phyloP scores from a whole-genome alignment of 371 early-diverging fungal species.

The Mortierella sp. region DNA sequence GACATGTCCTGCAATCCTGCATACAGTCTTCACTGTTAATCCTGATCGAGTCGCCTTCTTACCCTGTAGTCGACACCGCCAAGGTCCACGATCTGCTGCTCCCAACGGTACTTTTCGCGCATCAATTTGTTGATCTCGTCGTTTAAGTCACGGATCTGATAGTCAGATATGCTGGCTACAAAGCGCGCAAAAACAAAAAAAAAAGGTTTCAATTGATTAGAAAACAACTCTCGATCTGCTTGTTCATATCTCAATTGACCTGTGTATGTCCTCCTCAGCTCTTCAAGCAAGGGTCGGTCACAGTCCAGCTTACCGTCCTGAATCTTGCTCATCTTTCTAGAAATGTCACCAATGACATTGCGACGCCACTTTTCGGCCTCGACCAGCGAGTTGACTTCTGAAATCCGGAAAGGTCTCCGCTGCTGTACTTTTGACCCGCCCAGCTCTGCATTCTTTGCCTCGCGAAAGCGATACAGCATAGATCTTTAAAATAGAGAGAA shows the following conservation, averaged over 20 bases:
- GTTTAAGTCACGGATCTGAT: constrained; percentile 94
- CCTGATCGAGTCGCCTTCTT: constrained; percentile 32
- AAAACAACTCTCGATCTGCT: neutral
- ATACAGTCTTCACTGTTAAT: too few species aligned
- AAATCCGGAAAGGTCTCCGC: constrained; percentile 83
- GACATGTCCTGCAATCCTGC: neutral
- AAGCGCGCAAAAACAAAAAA: neutral
- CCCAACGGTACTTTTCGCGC: constrained; percentile 95
- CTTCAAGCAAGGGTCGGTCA: too few species aligned
- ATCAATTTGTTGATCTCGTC: constrained; percentile 96
- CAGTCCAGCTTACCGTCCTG: constrained; percentile 87
- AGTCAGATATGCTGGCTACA: constrained; percentile 85
- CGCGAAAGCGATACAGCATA: constrained; percentile 97
- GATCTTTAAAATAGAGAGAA: constrained; percentile 63
- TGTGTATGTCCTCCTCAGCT: too few species aligned
- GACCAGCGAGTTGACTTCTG: constrained; percentile 73
- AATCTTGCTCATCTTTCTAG: constrained; percentile 89
- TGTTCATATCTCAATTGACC: too few species aligned
- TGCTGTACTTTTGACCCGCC: constrained; percentile 75
- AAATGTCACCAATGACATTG: constrained; percentile 89
- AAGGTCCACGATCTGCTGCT: constrained; percentile 88
- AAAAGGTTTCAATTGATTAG: constrained; percentile 20
- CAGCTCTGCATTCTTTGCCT: constrained; percentile 90
- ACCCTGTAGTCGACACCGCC: constrained; percentile 96
- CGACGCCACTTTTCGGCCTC: constrained; percentile 94